Evolutionary conservation across 2,329 filamentous ascomycete species (phyloP), one percentile per base, ranked within the genome.

Genomic region (Chrysoporthe deuterocubensis): DNA sequence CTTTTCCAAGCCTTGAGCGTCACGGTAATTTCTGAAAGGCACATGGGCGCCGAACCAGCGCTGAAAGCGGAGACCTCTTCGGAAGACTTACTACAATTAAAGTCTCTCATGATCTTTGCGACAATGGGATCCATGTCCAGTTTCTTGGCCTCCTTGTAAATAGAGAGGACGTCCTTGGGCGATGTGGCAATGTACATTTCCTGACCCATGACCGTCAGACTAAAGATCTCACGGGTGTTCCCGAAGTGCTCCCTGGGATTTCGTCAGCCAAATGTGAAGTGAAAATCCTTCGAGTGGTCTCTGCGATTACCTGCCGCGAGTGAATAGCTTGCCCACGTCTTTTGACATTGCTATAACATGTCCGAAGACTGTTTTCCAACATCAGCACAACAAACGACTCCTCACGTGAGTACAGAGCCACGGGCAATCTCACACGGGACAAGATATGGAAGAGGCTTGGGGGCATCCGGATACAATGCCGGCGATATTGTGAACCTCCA

Each of bases 161-260:
- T 48, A 0, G 64, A 18, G 9, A 32, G 43, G 5, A 65, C 56
- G 13, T 65, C 54, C 32, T 26, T 18, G 13, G 54, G 64, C 43
- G 64, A 65, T 21, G 64, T 65, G 2, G 50, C 54, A 43, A 65
- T 60, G 18, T 65, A 65, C 16, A 65, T 34, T 2, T 50, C 64
- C 44, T 65, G 56, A 4, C 64, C 56, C 43, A 60, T 60, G 18
- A 65, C 64, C 18, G 64, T 65, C 7, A 65, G 2, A 9, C 56
- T 42, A n/a, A 65, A 60, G 18, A 65, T 54, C 32, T 65, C 56
- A 42, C 62, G 64, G 3, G 43, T 65, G n/a, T 65, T 65, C 9
- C 64, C 54, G 6, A 65, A 65, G 40, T 65, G 60, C n/a, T 60
- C 56, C 8, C 64, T 62, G 21, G 21, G 48, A 37, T 14, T 34